Conservation (phyloP, 495 filamentous ascomycete genomes). For the Delitschia confertaspora region DNA sequence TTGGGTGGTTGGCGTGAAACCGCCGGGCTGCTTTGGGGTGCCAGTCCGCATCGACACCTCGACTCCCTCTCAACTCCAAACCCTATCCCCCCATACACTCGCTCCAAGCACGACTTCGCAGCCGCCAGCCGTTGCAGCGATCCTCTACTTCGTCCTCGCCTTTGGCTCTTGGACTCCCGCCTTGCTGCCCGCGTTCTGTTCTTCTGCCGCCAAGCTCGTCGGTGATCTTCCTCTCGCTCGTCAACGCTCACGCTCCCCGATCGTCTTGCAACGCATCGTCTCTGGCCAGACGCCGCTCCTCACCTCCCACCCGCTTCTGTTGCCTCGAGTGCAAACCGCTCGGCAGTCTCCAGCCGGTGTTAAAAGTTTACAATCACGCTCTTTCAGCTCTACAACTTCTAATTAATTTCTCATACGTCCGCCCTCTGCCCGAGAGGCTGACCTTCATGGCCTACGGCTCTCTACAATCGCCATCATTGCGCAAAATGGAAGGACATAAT, state of each 20-base stretch:
- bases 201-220: background rate
- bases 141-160: background rate
- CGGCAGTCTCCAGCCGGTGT: constrained; percentile 19
- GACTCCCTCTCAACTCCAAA: constrained; percentile 14
- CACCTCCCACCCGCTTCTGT: background rate
- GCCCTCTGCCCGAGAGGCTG: background rate
- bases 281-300: constrained; percentile 21
- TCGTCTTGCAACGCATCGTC: constrained; percentile 6
- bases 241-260: background rate
- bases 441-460: constrained; percentile 63
- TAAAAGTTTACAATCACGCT: constrained; percentile 15
- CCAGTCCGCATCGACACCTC: constrained; percentile 7
- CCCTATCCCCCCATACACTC: constrained; percentile 1
- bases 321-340: background rate
- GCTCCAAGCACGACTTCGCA: constrained; percentile 6
- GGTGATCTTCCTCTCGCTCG: background rate
- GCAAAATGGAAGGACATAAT: constrained; percentile 66
- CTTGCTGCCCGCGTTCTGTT: constrained; percentile 2
- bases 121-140: constrained; percentile 23
- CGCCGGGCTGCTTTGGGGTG: constrained; percentile 1
- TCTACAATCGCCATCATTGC: constrained; percentile 62
- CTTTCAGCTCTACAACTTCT: constrained; percentile 6
- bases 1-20: constrained; percentile 17
- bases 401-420: constrained; percentile 3
- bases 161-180: constrained; percentile 13